Percentiles rank a stretch among this genome's conserved stretches.
Conservation (phyloP, 371 early-diverging fungal genomes). For the Lichtheimia ornata region DNA sequence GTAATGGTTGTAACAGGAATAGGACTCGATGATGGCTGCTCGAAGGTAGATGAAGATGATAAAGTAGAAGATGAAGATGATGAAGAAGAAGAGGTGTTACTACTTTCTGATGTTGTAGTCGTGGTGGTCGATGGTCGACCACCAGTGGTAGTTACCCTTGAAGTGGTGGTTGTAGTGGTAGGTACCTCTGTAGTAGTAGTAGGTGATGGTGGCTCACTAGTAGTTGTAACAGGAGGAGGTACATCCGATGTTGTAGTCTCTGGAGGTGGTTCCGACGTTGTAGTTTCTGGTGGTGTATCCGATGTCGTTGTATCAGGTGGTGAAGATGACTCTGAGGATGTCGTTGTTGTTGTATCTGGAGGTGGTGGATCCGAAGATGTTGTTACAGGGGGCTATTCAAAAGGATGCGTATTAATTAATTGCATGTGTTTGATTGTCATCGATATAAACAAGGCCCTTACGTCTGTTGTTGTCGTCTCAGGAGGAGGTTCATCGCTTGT, state of each 20-base stretch:
- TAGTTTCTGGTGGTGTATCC: neutral
- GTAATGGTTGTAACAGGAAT: constrained; percentile 10
- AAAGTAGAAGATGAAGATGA: neutral
- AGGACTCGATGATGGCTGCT: constrained; percentile 3
- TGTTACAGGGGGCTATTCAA: neutral
- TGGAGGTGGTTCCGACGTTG: neutral
- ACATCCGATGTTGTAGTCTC: neutral
- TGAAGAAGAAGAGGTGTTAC: neutral
- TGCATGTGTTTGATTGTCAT: neutral
- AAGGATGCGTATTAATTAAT: neutral
- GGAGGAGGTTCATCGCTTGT: neutral
- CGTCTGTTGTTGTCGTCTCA: too few relatives aligned
- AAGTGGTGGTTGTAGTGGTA: constrained; percentile 1
- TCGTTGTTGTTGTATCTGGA: neutral
- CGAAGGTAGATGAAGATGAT: neutral
- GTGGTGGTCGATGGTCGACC: neutral
- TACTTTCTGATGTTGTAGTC: constrained; percentile 4
- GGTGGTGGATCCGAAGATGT: neutral
- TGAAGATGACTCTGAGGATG: constrained; percentile 2
- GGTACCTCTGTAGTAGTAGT: neutral
- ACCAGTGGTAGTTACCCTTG: too few relatives aligned
- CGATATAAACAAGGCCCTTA: neutral
- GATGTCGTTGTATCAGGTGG: constrained; percentile 1
- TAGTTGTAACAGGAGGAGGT: neutral
- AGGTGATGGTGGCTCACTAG: constrained; percentile 4